Conservation (phyloP, 805 yeast species). For the Wickerhamiella lipophila region DNA sequence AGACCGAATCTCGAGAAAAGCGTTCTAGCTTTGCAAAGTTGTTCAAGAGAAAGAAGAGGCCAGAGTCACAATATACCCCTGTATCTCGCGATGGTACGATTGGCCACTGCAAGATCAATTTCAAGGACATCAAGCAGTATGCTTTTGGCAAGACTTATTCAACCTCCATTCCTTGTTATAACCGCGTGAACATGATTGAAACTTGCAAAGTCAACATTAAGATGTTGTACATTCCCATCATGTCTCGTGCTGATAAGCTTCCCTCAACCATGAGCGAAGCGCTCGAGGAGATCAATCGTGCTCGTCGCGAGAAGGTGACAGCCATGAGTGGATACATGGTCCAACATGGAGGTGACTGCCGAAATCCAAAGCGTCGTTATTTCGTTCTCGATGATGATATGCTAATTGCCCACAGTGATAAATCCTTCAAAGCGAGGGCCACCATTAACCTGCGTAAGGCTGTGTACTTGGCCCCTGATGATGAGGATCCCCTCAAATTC, state of each 20-base stretch:
- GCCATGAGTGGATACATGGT: constrained; percentile 53
- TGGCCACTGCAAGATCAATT: constrained; percentile 49
- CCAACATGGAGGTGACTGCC: constrained; percentile 89
- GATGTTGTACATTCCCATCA: constrained; percentile 49
- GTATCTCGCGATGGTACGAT: constrained; percentile 72
- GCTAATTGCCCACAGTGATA: constrained; percentile 64
- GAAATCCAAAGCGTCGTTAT: constrained; percentile 56
- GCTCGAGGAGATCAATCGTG: constrained; percentile 15
- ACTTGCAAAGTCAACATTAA: constrained; percentile 40
- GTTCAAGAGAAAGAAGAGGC: constrained; percentile 5
- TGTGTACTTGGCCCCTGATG: constrained; percentile 34
- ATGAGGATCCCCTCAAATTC: constrained; percentile 28
- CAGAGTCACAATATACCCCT: neutral
- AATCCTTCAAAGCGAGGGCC: constrained; percentile 54
- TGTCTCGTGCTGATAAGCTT: constrained; percentile 36
- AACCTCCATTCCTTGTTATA: neutral
- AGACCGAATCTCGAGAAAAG: constrained; percentile 18
- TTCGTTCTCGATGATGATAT: constrained; percentile 62
- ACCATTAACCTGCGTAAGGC: constrained; percentile 65
- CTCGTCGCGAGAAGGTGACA: constrained; percentile 25
- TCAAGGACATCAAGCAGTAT: constrained; percentile 36
- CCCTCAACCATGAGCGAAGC: constrained; percentile 47
- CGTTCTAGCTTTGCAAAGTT: constrained; percentile 5
- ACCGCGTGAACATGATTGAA: constrained; percentile 13
- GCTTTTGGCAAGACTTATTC: constrained; percentile 36